Evolutionary conservation across 225 moss, liverwort and hornwort genomes (phyloP), one percentile per base, ranked within the genome.

Genomic region (Physcomitrium patens): DNA sequence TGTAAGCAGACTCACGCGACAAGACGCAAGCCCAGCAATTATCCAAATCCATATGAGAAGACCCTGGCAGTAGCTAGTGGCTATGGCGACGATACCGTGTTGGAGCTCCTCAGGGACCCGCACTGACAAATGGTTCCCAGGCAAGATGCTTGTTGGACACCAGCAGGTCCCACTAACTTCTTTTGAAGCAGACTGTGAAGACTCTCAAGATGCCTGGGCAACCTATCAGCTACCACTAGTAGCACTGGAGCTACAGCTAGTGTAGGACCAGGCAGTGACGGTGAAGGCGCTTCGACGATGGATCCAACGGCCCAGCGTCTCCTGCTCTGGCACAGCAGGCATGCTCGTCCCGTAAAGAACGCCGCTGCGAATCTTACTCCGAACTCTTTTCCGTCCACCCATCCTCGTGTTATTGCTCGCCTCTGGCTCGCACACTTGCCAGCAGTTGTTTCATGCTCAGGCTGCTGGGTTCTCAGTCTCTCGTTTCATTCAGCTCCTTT

Each of bases 131-230:
- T 53, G 61, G 55, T 28, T 75, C 54, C 49, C 63, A 45, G 50
- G 68, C 63, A 56, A 52, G 79, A 72, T 79, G 63, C 76, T 76
- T 67, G 15, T 68, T 76, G 61, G 31, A 37, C 5, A 67, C 37
- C 0, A 0, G 48, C 2, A 0, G 70, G 7, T 23, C 63, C 62
- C 53, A 60, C 61, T 17, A 10, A 17, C 9, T 37, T 37, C 31
- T 37, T 37, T 37, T 37, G 31, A 37, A 37, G 31, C 24, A 23
- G 45, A 22, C 31, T 37, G 31, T 37, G 31, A 3, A 16, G 10
- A 63, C 22, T 46, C 1, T n/a, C 50, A 43, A 73, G 77, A 79
- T 75, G 78, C 82, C 44, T 3, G 7, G 10, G 41, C 24, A 41
- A 65, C 74, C 70, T 45, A 82, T 18, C 59, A n/a, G 66, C 31